Percentiles rank a stretch among this genome's conserved stretches.
phyloP scores from a whole-genome alignment of 768 basidiomycete species.

The Chlorophyllum brunneum region DNA sequence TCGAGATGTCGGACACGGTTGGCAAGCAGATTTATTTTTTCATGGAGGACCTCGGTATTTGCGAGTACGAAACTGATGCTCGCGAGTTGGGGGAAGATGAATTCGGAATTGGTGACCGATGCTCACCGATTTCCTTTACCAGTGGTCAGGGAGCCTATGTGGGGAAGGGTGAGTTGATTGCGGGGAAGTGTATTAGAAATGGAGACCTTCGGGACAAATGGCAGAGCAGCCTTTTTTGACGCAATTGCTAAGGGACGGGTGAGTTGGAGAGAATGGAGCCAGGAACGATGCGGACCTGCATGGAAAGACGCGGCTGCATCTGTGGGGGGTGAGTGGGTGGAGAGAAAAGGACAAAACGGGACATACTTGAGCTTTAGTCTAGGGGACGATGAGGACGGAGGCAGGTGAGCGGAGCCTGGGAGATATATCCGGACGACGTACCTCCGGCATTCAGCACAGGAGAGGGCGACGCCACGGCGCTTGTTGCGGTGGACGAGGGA shows the following conservation, averaged over 20 bases:
- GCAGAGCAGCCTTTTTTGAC: slow-evolving; percentile 55
- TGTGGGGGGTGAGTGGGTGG: slow-evolving; percentile 21
- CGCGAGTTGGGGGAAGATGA: slow-evolving; percentile 6
- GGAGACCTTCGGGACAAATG: slow-evolving; percentile 65
- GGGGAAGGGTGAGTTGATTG: too few species aligned
- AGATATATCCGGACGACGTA: slow-evolving; percentile 24
- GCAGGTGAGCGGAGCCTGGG: slow-evolving; percentile 13
- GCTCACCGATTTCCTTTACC: slow-evolving; percentile 68
- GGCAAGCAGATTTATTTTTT: slow-evolving; percentile 59
- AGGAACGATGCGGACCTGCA: slow-evolving; percentile 42
- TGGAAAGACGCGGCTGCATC: slow-evolving; percentile 64
- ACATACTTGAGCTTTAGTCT: slow-evolving; percentile 68
- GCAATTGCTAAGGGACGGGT: slow-evolving; percentile 39
- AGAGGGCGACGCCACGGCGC: slow-evolving; percentile 52
- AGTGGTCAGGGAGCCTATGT: slow-evolving; percentile 61
- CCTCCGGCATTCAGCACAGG: slow-evolving; percentile 72
- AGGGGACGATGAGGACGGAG: slow-evolving; percentile 15
- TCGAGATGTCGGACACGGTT: slow-evolving; percentile 66
- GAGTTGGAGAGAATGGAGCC: slow-evolving; percentile 10
- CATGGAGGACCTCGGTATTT: slow-evolving; percentile 65
- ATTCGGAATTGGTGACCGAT: neutral
- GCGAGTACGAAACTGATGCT: slow-evolving; percentile 59
- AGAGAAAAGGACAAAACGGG: slow-evolving; percentile 14
- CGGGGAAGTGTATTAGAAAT: too few species aligned
- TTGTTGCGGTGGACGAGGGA: slow-evolving; percentile 38